A percentile compares a stretch with the other conserved stretches of the same genome.
These are phyloP conservation scores for Penicillium nucicola DNA, from an alignment of 495 filamentous ascomycete species.

Conservation along the genomic window DNA sequence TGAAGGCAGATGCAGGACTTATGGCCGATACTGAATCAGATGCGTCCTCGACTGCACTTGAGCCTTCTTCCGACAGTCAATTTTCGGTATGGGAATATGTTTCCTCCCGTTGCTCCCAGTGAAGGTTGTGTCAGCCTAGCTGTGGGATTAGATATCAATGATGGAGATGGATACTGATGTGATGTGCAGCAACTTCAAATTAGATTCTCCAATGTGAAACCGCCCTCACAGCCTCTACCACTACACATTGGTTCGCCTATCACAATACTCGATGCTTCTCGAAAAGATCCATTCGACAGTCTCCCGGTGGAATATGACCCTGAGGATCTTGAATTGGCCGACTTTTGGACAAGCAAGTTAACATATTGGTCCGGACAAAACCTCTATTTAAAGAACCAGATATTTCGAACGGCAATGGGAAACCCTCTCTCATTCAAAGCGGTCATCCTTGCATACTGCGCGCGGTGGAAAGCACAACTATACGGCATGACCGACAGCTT, in stretches of 20 bases:
- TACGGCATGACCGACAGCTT: conserved; percentile 17
- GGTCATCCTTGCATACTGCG: conserved; percentile 37
- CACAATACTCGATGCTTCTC: conserved; percentile 30
- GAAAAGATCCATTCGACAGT: conserved; percentile 35
- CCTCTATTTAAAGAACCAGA: conserved; percentile 32
- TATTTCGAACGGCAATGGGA: conserved; percentile 34
- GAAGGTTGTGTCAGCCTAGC: background rate
- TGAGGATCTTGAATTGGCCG: conserved; percentile 30
- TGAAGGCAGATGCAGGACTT: conserved; percentile 12
- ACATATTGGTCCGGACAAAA: conserved; percentile 48
- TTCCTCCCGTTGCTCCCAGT: background rate
- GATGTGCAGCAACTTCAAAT: conserved; percentile 17
- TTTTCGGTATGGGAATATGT: conserved; percentile 20
- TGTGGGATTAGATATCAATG: too few species aligned
- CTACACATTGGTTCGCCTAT: conserved; percentile 19
- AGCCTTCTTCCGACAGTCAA: conserved; percentile 2
- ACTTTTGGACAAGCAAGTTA: conserved; percentile 37
- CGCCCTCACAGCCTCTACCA: conserved; percentile 6
- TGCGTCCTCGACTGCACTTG: background rate
- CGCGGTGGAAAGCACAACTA: conserved; percentile 36
- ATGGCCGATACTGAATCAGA: conserved; percentile 5
- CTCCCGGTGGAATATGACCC: conserved; percentile 20
- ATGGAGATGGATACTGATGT: conserved; percentile 1
- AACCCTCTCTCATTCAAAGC: conserved; percentile 39
- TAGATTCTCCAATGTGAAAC: conserved; percentile 12